Base-by-base conservation (phyloP, 2,329 filamentous ascomycete genomes). In the Monilinia aucupariae region DNA sequence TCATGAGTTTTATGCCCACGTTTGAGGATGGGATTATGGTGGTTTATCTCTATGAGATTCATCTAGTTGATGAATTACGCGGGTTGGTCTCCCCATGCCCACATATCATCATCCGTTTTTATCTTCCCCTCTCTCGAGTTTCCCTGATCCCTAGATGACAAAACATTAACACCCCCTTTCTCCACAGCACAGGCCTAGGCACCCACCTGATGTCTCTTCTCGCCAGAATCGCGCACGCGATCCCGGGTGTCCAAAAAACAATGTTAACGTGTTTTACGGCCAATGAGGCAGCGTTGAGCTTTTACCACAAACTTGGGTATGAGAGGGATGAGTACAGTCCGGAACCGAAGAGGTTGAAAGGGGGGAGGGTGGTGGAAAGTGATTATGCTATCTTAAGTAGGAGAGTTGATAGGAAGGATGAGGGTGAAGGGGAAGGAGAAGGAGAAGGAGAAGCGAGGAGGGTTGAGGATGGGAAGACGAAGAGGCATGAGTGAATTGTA, bases 11-110 rank as follows among this genome's bases (percentile, higher is more conserved):
- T 70, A 87, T 89, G 86, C 81, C 88, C n/a, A 88, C 85, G 2
- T 83, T 83, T 69, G 88, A 91, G 71, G 84, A 86, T 65, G 80
- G 80, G 1, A 76, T 84, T 64, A 79, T 85, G 0, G 88, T 92
- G 2, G 72, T 91, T 25, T 93, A 92, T 74, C 87, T 89, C 73
- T 93, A 92, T 73, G 89, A 93, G 75, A 84, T 93, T 43, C 89
- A 93, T 71, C 80, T 92, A 3, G 75, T 78, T 45, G 75, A 79
- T 1, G 75, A 78, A 1, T 72, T 89, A 5, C 82, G 83, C 68
- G 80, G 86, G 76, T 84, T 73, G 66, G 76, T 75, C 20, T 13
- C 27, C 12, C 22, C 37, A 3, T 9, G 17, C 9, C 34, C 43
- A 25, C 20, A n/a, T 7, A 39, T 25, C 17, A 4, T 30, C 27